Evolutionary conservation across 345 rosid genomes (phyloP).

Genomic region (Ceriops decandra): DNA sequence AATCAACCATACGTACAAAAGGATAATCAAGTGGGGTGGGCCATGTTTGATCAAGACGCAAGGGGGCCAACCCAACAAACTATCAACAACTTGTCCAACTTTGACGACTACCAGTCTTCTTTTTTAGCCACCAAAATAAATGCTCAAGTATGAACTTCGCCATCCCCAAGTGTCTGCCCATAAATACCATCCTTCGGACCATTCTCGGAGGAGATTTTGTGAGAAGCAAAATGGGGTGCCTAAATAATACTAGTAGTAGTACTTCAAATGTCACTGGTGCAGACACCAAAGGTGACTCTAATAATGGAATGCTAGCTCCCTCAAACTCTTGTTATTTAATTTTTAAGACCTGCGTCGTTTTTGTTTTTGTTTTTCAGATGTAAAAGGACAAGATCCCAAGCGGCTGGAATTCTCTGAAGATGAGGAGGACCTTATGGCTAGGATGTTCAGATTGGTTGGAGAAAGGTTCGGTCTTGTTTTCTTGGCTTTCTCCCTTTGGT

Average conservation of each 20-base stretch:
- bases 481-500: neutral
- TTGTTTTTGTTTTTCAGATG: conserved; percentile 3
- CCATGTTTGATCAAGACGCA: neutral
- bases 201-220: neutral
- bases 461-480: conserved; percentile 26
- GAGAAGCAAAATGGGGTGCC: conserved; percentile 14
- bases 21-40: neutral
- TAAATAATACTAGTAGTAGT: neutral
- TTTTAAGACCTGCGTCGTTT: neutral
- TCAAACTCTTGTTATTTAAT: neutral
- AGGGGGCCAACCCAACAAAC: conserved; percentile 29
- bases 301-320: neutral
- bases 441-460: conserved; percentile 49
- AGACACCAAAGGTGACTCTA: neutral
- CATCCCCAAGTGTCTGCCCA: no score
- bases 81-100: conserved; percentile 21
- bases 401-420: conserved; percentile 43
- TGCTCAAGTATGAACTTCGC: neutral
- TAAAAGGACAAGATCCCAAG: conserved; percentile 4
- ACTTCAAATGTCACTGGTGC: conserved; percentile 1
- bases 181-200: neutral
- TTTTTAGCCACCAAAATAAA: conserved; percentile 14
- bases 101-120: conserved; percentile 28
- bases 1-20: neutral
- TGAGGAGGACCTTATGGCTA: conserved; percentile 40